Conservation (phyloP, 257 asterid genomes). For the Asclepias syriaca region DNA sequence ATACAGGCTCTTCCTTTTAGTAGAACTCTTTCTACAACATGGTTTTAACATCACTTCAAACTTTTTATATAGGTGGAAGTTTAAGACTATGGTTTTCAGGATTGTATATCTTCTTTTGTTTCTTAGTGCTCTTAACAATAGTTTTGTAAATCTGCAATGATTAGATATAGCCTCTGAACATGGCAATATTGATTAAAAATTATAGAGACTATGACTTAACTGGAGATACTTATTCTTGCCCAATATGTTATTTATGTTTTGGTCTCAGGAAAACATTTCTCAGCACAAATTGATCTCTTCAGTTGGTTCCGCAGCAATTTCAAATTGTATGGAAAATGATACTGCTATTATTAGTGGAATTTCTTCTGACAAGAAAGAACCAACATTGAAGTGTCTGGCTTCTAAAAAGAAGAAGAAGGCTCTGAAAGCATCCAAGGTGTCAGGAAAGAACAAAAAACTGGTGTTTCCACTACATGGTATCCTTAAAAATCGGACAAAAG, state of each 20-base stretch:
- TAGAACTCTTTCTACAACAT: neutral
- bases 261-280: constrained; percentile 40
- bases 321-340: constrained; percentile 22
- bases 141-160: neutral
- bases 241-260: constrained; percentile 10
- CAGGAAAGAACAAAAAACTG: constrained; percentile 23
- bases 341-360: constrained; percentile 21
- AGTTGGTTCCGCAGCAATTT: constrained; percentile 20
- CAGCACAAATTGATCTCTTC: constrained; percentile 35
- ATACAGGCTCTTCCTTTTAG: neutral
- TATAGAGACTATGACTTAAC: neutral
- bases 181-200: neutral
- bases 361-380: constrained; percentile 27
- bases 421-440: constrained; percentile 21
- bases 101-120: neutral
- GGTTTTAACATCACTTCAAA: neutral
- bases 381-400: constrained; percentile 21
- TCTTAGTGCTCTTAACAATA: neutral
- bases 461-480: constrained; percentile 30
- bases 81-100: neutral
- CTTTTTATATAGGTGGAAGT: neutral
- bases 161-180: neutral
- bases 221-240: neutral
- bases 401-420: constrained; percentile 23
- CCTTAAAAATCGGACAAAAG: constrained; percentile 24